Conservation (phyloP, 768 basidiomycete species). For the Rhodocollybia butyracea region DNA sequence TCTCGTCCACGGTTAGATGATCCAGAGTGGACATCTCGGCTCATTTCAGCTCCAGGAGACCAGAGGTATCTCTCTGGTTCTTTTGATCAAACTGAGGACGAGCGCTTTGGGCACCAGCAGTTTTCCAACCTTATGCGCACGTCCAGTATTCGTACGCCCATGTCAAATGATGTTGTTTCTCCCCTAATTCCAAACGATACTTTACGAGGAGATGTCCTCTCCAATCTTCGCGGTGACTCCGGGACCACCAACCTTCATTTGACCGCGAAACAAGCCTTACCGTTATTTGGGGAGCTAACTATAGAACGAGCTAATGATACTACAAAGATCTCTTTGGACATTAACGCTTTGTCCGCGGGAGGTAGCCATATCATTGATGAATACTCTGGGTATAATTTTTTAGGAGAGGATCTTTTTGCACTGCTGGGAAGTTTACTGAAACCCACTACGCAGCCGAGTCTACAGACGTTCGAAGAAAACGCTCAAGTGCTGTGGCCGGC, state of each 20-base stretch:
- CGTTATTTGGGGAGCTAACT: neutral
- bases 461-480: slow-evolving; percentile 9
- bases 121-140: slow-evolving; percentile 5
- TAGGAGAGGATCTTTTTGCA: slow-evolving; percentile 10
- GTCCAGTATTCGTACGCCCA: slow-evolving; percentile 9
- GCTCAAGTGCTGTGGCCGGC: slow-evolving; percentile 4
- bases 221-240: neutral
- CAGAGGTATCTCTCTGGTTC: neutral
- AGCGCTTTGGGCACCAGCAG: neutral
- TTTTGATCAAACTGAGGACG: neutral
- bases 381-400: slow-evolving; percentile 11
- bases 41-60: neutral
- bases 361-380: slow-evolving; percentile 7
- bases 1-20: slow-evolving; percentile 9
- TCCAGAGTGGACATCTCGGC: neutral
- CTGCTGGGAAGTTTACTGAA: slow-evolving; percentile 6
- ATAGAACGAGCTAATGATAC: neutral
- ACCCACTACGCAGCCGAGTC: neutral
- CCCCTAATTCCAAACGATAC: neutral
- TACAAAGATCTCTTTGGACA: slow-evolving; percentile 7
- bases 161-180: neutral
- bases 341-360: neutral
- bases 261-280: neutral
- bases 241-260: neutral
- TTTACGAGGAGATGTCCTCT: neutral